A percentile compares a stretch with the other conserved stretches of the same genome.
These are phyloP conservation scores for Baorangia bicolor DNA, from an alignment of 768 basidiomycete species.

Conservation along the genomic window DNA sequence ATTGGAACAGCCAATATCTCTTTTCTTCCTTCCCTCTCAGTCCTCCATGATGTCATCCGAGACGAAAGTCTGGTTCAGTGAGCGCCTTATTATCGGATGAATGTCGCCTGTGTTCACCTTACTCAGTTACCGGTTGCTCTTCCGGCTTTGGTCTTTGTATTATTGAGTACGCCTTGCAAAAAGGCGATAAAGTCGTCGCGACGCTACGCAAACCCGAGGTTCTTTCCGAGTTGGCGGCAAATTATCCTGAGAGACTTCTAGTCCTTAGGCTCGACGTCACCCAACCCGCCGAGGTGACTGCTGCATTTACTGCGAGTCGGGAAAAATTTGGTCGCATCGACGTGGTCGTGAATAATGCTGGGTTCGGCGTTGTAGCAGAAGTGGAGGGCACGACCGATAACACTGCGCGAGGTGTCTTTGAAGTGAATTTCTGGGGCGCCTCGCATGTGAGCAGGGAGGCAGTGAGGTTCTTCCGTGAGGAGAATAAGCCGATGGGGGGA, in stretches of 20 bases:
- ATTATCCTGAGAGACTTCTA: conserved; percentile 34
- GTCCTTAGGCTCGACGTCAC: conserved; percentile 43
- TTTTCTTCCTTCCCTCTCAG: background rate
- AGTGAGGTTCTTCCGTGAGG: conserved; percentile 22
- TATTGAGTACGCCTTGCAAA: conserved; percentile 30
- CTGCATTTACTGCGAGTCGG: conserved; percentile 34
- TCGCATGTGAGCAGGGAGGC: conserved; percentile 40
- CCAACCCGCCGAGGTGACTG: conserved; percentile 26
- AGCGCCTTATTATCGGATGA: background rate
- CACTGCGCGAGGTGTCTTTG: conserved; percentile 37
- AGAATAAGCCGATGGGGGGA: conserved; percentile 36
- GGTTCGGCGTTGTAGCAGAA: conserved; percentile 29
- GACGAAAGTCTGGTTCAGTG: conserved; percentile 25
- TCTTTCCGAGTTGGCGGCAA: conserved; percentile 25
- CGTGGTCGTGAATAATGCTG: conserved; percentile 32
- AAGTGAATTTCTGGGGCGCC: conserved; percentile 47
- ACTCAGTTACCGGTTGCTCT: conserved; percentile 40
- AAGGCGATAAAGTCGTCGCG: conserved; percentile 42
- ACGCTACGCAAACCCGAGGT: conserved; percentile 41
- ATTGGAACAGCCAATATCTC: background rate
- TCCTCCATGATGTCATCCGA: background rate
- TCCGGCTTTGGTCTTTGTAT: conserved; percentile 40
- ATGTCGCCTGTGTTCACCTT: background rate
- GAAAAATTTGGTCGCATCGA: conserved; percentile 32
- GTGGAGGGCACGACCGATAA: conserved; percentile 36